A percentile compares a stretch with the other conserved stretches of the same genome.
These are phyloP conservation scores for Wickerhamomyces sp. DNA, from an alignment of 1,139 yeast species.

Conservation along the genomic window DNA sequence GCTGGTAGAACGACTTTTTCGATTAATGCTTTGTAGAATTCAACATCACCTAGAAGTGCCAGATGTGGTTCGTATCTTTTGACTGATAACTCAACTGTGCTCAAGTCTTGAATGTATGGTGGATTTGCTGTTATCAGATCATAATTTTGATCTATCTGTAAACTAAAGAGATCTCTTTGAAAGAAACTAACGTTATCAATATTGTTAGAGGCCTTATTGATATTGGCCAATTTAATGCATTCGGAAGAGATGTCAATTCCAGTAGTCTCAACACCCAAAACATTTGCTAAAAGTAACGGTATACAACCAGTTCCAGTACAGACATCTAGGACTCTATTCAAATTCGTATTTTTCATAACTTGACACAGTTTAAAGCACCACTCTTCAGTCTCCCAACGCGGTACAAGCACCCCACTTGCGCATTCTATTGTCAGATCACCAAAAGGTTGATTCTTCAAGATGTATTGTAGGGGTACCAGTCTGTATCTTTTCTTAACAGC, in stretches of 20 bases:
- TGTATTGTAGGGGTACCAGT: slow-evolving; percentile 73
- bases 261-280: slow-evolving; percentile 28
- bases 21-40: slow-evolving; percentile 60
- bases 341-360: slow-evolving; percentile 19
- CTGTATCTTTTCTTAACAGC: slow-evolving; percentile 37
- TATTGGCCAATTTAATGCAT: slow-evolving; percentile 49
- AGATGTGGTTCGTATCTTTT: slow-evolving; percentile 64
- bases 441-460: slow-evolving; percentile 84
- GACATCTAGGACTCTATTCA: slow-evolving; percentile 45
- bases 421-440: slow-evolving; percentile 63
- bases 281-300: slow-evolving; percentile 54
- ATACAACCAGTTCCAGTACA: slow-evolving; percentile 95
- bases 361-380: slow-evolving; percentile 55
- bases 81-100: slow-evolving; percentile 54
- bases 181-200: slow-evolving; percentile 18
- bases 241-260: slow-evolving; percentile 59
- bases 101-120: slow-evolving; percentile 67
- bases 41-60: slow-evolving; percentile 74
- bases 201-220: slow-evolving; percentile 32
- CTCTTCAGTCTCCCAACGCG: slow-evolving; percentile 95
- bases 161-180: slow-evolving; percentile 5
- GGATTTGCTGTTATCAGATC: slow-evolving; percentile 80
- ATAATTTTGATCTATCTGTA: neutral
- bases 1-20: slow-evolving; percentile 36
- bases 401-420: slow-evolving; percentile 67